Evolutionary conservation across 352 stramenopile genomes (phyloP), one percentile per base, ranked within the genome.

Genomic region (Globisporangium polare): DNA sequence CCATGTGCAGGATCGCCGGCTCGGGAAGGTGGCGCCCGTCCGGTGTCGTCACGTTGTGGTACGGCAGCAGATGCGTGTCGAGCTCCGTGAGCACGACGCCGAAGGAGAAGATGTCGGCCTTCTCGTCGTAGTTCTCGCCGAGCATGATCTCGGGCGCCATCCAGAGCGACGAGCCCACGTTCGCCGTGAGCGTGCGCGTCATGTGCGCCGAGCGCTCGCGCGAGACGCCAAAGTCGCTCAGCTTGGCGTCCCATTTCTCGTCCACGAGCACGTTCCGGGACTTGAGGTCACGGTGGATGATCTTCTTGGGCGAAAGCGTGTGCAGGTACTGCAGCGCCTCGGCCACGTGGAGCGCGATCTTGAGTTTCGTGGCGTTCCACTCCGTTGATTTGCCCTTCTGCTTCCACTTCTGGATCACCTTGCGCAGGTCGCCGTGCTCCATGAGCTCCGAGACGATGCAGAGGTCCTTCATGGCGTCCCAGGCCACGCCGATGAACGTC

Each of bases 211-310:
- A 47, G 45, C 69, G 66, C 46, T 80, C 73, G n/a, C 47, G 50
- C 31, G 76, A 88, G n/a, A 88, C 73, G 18, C 80, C 80, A 66
- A 92, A 92, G 68, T 92, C 83, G 41, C 78, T 92, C n/a, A 92
- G 66, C 46, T 92, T 92, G 26, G 80, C 78, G 41, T 74, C 55
- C 73, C 66, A 82, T 43, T 68, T 55, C 43, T 37, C 47, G 53
- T 78, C 56, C 41, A 82, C 53, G 33, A 93, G 68, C 62, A 93
- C 79, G 63, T 93, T 93, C 35, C 82, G 81, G 17, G 82, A 92
- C 71, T 93, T 93, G 65, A 93, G 73, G 63, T 92, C 82, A n/a
- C 84, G 82, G 66, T 93, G 85, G 62, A 95, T 92, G 61, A 95
- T 80, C 65, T 86, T 88, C 12, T 65, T 59, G 47, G 69, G 77